phyloP scores from a whole-genome alignment of 2,329 filamentous ascomycete species.

The Arthroderma sp. region DNA sequence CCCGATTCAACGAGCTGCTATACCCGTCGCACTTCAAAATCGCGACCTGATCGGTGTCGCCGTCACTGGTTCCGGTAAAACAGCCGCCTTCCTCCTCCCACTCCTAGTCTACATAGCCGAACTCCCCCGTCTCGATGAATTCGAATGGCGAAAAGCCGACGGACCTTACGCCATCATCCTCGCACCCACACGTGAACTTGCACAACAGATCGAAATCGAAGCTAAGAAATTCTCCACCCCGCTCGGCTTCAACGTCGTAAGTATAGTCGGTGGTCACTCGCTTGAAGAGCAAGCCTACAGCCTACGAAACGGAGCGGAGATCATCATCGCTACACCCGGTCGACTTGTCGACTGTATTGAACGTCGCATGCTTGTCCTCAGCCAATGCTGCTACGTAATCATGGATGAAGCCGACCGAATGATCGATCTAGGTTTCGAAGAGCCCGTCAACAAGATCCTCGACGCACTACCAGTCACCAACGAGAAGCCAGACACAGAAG shows the following conservation, averaged over 20 bases:
- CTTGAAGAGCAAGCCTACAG: constrained; percentile 88
- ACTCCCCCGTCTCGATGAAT: constrained; percentile 68
- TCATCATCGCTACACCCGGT: constrained; percentile 95
- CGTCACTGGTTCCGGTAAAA: constrained; percentile 96
- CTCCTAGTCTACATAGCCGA: constrained; percentile 89
- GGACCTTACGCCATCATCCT: constrained; percentile 96
- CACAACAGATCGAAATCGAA: constrained; percentile 92
- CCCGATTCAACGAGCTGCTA: constrained; percentile 83
- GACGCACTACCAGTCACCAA: constrained; percentile 85
- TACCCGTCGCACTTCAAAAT: constrained; percentile 83
- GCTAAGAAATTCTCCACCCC: constrained; percentile 83
- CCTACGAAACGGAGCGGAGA: constrained; percentile 83
- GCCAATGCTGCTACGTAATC: constrained; percentile 96
- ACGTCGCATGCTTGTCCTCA: constrained; percentile 74
- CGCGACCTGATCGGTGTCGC: constrained; percentile 97
- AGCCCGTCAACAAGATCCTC: constrained; percentile 93
- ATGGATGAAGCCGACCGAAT: constrained; percentile 99
- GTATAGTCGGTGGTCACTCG: constrained; percentile 93
- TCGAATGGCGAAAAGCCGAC: constrained; percentile 76
- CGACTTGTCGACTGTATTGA: constrained; percentile 96
- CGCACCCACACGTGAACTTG: constrained; percentile 89
- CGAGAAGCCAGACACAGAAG: constrained; percentile 88
- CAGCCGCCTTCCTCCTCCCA: constrained; percentile 83
- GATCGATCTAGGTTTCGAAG: constrained; percentile 97
- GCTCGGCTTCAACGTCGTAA: constrained; percentile 86